A percentile compares a stretch with the other conserved stretches of the same genome.
Conservation (phyloP, 176 grass and related monocot genomes). For the Paspalum vaginatum region DNA sequence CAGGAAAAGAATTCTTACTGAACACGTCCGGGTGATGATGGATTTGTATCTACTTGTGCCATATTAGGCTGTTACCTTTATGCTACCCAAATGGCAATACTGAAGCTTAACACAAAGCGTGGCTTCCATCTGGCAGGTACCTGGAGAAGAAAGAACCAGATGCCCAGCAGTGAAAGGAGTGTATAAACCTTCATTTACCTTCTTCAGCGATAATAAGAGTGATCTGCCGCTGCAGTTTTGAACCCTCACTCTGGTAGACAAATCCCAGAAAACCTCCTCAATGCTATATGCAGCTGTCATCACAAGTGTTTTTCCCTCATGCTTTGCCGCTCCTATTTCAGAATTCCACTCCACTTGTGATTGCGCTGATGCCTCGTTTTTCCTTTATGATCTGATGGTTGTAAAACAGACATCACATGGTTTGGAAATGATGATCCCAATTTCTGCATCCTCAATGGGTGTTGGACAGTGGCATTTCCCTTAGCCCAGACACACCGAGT, state of each 20-base stretch:
- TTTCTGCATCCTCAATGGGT: background rate
- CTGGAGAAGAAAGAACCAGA: slow-evolving; percentile 66
- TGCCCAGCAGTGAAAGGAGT: slow-evolving; percentile 43
- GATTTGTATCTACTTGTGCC: slow-evolving; percentile 1
- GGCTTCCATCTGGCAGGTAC: slow-evolving; percentile 44
- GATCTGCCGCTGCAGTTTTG: background rate
- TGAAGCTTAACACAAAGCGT: background rate
- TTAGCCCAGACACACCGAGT: background rate
- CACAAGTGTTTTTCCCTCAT: background rate
- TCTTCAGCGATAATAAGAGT: slow-evolving; percentile 36
- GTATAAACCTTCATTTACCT: slow-evolving; percentile 9
- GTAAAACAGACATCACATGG: slow-evolving; percentile 20
- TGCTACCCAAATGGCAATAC: background rate
- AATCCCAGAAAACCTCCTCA: background rate
- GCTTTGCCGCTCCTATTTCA: background rate
- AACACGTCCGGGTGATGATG: background rate
- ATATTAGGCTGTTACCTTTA: background rate
- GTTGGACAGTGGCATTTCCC: background rate
- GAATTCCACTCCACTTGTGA: background rate
- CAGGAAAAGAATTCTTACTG: background rate
- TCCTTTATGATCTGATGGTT: background rate
- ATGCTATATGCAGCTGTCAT: background rate
- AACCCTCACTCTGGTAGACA: background rate
- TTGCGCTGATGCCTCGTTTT: background rate
- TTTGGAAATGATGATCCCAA: background rate